These are phyloP conservation scores for Gynostemma pentaphyllum DNA, from an alignment of 306 rosid species.

Conservation along the genomic window DNA sequence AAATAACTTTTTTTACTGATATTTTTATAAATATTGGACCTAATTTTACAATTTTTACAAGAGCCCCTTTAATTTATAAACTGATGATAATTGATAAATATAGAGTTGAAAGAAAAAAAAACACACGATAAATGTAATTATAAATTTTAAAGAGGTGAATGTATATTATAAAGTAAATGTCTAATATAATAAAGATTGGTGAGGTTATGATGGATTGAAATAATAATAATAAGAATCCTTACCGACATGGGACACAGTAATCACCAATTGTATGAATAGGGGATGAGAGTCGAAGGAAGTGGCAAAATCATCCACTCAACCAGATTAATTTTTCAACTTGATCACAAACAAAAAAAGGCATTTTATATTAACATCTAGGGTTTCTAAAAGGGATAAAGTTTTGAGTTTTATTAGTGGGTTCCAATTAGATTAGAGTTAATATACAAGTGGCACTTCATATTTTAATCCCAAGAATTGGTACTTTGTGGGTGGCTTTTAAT, in stretches of 20 bases:
- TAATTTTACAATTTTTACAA: too few species aligned
- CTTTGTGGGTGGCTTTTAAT: slow-evolving; percentile 1
- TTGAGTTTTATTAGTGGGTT: background rate
- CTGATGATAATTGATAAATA: too few species aligned
- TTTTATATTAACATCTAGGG: background rate
- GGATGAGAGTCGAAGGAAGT: background rate
- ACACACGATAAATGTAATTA: too few species aligned
- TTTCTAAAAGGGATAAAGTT: background rate
- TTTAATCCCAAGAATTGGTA: background rate
- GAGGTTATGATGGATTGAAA: too few species aligned
- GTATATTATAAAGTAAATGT: too few species aligned
- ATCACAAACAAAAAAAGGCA: background rate
- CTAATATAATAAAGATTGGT: too few species aligned
- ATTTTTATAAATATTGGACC: too few species aligned
- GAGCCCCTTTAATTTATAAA: too few species aligned
- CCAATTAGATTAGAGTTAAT: background rate
- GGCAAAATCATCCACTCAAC: background rate
- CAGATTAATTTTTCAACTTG: background rate
- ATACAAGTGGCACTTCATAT: background rate
- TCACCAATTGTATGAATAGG: background rate
- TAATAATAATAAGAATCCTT: background rate
- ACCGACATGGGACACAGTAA: background rate
- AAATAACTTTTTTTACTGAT: too few species aligned
- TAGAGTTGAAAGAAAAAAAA: too few species aligned
- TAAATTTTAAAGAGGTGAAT: too few species aligned